Conservation (phyloP, 2,329 filamentous ascomycete genomes). For the Myriangium duriaei region DNA sequence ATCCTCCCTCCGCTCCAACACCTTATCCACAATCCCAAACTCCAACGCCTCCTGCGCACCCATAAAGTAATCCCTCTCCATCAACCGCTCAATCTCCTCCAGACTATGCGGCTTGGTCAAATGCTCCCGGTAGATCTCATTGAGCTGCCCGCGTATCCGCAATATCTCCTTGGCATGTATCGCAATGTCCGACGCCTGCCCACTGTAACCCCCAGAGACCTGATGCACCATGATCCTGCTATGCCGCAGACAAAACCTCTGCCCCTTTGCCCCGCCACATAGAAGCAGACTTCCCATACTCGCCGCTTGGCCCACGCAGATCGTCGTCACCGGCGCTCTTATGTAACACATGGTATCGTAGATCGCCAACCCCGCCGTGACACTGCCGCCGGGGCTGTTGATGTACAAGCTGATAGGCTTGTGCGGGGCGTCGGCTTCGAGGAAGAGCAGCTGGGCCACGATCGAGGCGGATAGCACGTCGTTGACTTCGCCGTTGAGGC, state of each 20-base stretch:
- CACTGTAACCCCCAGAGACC: slow-evolving; percentile 62
- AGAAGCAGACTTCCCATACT: slow-evolving; percentile 89
- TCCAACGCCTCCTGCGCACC: slow-evolving; percentile 78
- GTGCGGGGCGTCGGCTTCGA: slow-evolving; percentile 89
- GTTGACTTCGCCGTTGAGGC: slow-evolving; percentile 82
- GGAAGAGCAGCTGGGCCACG: slow-evolving; percentile 90
- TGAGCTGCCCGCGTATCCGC: slow-evolving; percentile 70
- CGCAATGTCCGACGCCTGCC: slow-evolving; percentile 68
- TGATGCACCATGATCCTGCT: slow-evolving; percentile 96
- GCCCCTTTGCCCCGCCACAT: slow-evolving; percentile 71
- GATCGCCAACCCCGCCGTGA: slow-evolving; percentile 74
- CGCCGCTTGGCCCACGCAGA: slow-evolving; percentile 87
- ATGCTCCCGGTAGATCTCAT: slow-evolving; percentile 79
- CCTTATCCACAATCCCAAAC: slow-evolving; percentile 83
- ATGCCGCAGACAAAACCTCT: slow-evolving; percentile 83
- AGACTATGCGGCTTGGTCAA: slow-evolving; percentile 62
- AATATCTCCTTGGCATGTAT: slow-evolving; percentile 98
- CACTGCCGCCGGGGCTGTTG: slow-evolving; percentile 87
- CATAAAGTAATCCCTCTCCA: slow-evolving; percentile 96
- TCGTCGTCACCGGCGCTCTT: slow-evolving; percentile 79
- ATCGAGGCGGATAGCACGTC: slow-evolving; percentile 85
- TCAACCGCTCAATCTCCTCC: slow-evolving; percentile 80
- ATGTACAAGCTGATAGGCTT: slow-evolving; percentile 98
- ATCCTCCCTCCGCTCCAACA: slow-evolving; percentile 52
- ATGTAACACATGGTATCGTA: slow-evolving; percentile 99